Evolutionary conservation across 2,329 filamentous ascomycete species (phyloP), one percentile per base, ranked within the genome.

Genomic region (Colletotrichum costaricense): DNA sequence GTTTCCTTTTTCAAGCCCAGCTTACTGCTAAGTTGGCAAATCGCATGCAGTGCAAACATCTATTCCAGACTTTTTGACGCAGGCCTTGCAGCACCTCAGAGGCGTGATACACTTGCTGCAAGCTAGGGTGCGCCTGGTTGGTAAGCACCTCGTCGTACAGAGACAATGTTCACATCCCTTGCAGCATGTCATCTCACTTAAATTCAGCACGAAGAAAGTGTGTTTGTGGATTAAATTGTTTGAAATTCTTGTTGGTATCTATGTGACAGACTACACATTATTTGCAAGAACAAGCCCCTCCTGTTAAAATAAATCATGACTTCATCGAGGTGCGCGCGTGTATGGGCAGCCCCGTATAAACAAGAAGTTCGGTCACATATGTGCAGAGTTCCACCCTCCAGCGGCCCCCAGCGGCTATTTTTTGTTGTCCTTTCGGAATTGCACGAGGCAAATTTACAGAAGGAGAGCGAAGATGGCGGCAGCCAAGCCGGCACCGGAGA

Each of bases 201-300:
- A 7, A 8, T 22, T 12, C 26, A 8, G 12, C 52, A n/a, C 55
- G 16, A 30, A 7, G 7, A 19, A 57, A 16, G 24, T 0, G 22
- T 19, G 28, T 49, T 19, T 12, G 12, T 24, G n/a, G 2, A 12
- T 14, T 26, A 59, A 58, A 19, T 16, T 1, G 42, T 30, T 33
- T 26, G 33, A 58, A 58, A 46, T 49, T 35, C 26, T 26, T 12
- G n/a, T 62, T 46, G 65, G 46, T 68, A 68, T 68, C 30, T 46
- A 63, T n/a, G 30, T 63, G 66, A 68, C 58, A 56, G 66, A 68
- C 58, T 63, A 68, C 57, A 68, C 57, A 68, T 68, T 63, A 63
- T 55, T 63, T 68, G 66, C 66, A 42, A 46, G 57, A 68, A 26
- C 49, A 52, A n/a, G 16, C 54, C 19, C 54, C 19, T 49, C 12